phyloP scores from a whole-genome alignment of 495 filamentous ascomycete species.

The Xylaria cubensis region DNA sequence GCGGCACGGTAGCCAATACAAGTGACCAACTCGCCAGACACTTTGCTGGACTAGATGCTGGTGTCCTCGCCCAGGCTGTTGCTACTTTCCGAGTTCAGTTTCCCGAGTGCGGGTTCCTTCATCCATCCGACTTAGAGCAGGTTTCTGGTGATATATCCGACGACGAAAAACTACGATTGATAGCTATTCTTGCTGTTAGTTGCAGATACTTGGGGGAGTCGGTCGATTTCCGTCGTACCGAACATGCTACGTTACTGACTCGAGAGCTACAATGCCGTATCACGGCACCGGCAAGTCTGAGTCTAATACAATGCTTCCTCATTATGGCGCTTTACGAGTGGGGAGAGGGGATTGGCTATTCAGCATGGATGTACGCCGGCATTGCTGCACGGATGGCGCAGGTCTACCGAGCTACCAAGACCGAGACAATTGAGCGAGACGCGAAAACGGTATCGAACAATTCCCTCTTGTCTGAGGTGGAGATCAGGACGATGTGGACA shows the following conservation, averaged over 20 bases:
- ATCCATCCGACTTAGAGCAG: slow-evolving; percentile 13
- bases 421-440: slow-evolving; percentile 14
- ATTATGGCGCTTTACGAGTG: slow-evolving; percentile 27
- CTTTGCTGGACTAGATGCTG: slow-evolving; percentile 12
- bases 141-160: slow-evolving; percentile 11
- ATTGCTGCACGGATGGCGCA: slow-evolving; percentile 25
- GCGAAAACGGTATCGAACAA: neutral
- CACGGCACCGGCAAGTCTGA: slow-evolving; percentile 14
- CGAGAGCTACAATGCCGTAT: slow-evolving; percentile 20
- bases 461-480: slow-evolving; percentile 9
- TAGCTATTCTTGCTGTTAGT: slow-evolving; percentile 24
- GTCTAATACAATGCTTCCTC: slow-evolving; percentile 26
- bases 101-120: slow-evolving; percentile 24
- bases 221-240: neutral
- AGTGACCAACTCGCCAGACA: slow-evolving; percentile 19
- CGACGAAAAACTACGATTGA: slow-evolving; percentile 18
- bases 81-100: slow-evolving; percentile 20
- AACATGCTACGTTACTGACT: slow-evolving; percentile 10
- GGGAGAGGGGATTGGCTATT: slow-evolving; percentile 16
- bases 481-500: slow-evolving; percentile 23
- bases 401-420: slow-evolving; percentile 21
- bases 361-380: slow-evolving; percentile 19
- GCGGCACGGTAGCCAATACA: neutral
- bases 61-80: slow-evolving; percentile 15
- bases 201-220: slow-evolving; percentile 13